Evolutionary conservation across 2,329 filamentous ascomycete genomes (phyloP).

Genomic region (Ophiostoma populinum): DNA sequence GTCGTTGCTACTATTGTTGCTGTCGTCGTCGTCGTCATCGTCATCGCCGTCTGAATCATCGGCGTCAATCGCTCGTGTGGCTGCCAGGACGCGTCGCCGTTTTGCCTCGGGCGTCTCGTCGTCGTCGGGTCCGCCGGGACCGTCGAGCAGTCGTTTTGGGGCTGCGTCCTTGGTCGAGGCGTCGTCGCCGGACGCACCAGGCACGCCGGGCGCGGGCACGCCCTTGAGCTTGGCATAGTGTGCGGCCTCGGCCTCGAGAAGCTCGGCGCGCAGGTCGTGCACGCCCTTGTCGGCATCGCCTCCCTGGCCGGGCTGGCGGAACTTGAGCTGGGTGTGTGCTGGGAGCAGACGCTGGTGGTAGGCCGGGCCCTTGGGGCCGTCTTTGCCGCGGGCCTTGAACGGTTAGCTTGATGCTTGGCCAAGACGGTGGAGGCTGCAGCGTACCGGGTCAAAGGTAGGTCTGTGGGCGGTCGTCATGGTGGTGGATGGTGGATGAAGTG

Average conservation of each 20-base stretch:
- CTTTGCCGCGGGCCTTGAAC: conserved; percentile 73
- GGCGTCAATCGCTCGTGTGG: conserved; percentile 75
- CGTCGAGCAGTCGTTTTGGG: conserved; percentile 8
- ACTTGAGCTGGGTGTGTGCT: conserved; percentile 81
- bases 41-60: conserved; percentile 42
- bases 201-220: conserved; percentile 24
- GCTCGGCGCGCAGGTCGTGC: conserved; percentile 68
- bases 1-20: conserved; percentile 45
- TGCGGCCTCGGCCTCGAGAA: conserved; percentile 72
- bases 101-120: conserved; percentile 73
- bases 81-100: conserved; percentile 69
- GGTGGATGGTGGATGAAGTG: not conserved
- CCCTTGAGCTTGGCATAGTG: conserved; percentile 77
- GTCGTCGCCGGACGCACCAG: conserved; percentile 17
- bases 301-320: conserved; percentile 55
- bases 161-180: conserved; percentile 21
- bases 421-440: no score
- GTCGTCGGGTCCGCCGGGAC: conserved; percentile 22
- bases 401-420: not conserved
- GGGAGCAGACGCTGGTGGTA: conserved; percentile 94
- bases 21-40: conserved; percentile 36
- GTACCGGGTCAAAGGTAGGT: conserved; percentile 89
- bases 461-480: conserved; percentile 57
- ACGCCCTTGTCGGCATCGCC: conserved; percentile 49
- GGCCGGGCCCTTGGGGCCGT: conserved; percentile 78